Percentiles rank a stretch among this genome's conserved stretches.
phyloP scores from a whole-genome alignment of 768 basidiomycete species.

The Lactarius hatsudake region DNA sequence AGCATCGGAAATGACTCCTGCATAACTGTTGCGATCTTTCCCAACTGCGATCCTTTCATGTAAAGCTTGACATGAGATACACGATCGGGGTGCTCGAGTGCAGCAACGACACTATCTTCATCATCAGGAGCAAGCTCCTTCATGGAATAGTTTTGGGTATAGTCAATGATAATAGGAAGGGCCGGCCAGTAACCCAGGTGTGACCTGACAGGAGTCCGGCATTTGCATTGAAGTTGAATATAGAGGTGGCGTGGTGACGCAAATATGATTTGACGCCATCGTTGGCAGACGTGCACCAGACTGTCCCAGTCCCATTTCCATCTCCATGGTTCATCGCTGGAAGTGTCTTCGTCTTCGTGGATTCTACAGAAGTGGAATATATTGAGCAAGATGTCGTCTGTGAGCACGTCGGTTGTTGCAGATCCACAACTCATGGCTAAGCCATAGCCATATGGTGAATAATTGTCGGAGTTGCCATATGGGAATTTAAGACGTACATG shows the following conservation, averaged over 20 bases:
- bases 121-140: rapidly evolving
- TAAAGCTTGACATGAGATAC: not conserved
- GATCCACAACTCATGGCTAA: not conserved
- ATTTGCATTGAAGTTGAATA: not conserved
- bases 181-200: not conserved
- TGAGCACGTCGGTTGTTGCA: not conserved
- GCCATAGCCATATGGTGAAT: not conserved
- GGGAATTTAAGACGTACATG: not conserved
- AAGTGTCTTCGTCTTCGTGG: too few relatives aligned
- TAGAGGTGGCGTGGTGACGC: not conserved
- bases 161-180: not conserved
- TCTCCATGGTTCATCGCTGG: not conserved
- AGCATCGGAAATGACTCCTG: not conserved
- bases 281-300: not conserved
- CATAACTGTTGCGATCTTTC: not conserved
- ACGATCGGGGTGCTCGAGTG: not conserved
- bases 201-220: not conserved
- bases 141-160: too few relatives aligned
- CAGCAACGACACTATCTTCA: not conserved
- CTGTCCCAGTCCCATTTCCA: not conserved
- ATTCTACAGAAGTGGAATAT: not conserved
- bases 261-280: not conserved
- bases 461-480: not conserved
- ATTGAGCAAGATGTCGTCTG: not conserved
- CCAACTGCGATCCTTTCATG: not conserved